phyloP scores from a whole-genome alignment of 2,329 filamentous ascomycete species.

The Venturia asperata region DNA sequence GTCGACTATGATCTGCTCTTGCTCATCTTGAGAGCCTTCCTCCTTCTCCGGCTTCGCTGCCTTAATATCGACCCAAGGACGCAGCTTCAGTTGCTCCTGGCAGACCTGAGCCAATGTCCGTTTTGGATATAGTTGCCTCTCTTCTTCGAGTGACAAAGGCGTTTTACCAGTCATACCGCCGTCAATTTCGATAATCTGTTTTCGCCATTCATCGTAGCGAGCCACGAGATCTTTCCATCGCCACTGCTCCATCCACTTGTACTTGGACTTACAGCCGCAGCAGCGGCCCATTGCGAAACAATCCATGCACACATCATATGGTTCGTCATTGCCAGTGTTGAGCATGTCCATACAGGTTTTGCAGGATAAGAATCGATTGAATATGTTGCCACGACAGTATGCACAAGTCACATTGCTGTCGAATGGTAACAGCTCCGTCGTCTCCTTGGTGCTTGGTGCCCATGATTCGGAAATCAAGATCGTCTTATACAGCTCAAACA shows the following conservation, averaged over 20 bases:
- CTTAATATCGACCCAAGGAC: constrained; percentile 77
- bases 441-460: constrained; percentile 57
- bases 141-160: constrained; percentile 63
- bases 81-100: constrained; percentile 71
- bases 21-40: constrained; percentile 28
- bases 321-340: constrained; percentile 65
- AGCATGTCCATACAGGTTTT: constrained; percentile 68
- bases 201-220: constrained; percentile 77
- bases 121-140: constrained; percentile 58
- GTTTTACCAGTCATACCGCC: constrained; percentile 58
- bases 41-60: constrained; percentile 46
- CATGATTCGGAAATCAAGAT: constrained; percentile 85
- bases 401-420: constrained; percentile 92
- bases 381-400: constrained; percentile 93
- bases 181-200: constrained; percentile 66
- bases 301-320: constrained; percentile 96
- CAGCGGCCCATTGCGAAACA: constrained; percentile 97
- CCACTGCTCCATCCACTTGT: constrained; percentile 92
- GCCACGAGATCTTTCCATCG: constrained; percentile 69
- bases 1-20: constrained; percentile 53
- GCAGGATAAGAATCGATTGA: constrained; percentile 93
- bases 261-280: constrained; percentile 76
- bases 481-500: constrained; percentile 71
- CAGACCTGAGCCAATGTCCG: constrained; percentile 89
- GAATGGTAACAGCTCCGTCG: constrained; percentile 69